These are phyloP conservation scores for Phytopythium vexans DNA, from an alignment of 352 stramenopile genomes.

Conservation along the genomic window DNA sequence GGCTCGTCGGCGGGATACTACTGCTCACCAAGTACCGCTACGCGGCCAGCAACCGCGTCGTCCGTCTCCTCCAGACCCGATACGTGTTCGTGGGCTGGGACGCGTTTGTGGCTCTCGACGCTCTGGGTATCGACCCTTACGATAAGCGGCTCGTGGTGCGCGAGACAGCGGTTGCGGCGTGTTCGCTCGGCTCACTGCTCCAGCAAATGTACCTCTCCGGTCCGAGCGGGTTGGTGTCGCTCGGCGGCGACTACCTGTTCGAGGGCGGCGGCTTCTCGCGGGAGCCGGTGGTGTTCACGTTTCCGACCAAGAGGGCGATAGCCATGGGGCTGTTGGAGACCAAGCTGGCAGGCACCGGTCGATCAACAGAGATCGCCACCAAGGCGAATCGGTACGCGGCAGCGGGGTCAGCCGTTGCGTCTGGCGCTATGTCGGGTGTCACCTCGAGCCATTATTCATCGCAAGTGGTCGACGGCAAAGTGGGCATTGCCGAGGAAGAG, in stretches of 20 bases:
- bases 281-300: conserved; percentile 10
- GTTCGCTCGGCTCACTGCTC: conserved; percentile 30
- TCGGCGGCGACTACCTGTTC: conserved; percentile 36
- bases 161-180: conserved; percentile 21
- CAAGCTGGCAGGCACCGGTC: not conserved
- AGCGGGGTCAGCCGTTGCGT: not conserved
- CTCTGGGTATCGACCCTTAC: conserved; percentile 34
- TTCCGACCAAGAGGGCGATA: conserved; percentile 23
- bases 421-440: not conserved
- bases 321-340: conserved; percentile 21
- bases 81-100: conserved; percentile 47
- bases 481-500: not conserved
- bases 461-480: not conserved
- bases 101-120: conserved; percentile 25
- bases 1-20: conserved; percentile 10
- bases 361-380: conserved; percentile 3
- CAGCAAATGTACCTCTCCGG: conserved; percentile 37
- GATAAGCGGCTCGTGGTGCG: conserved; percentile 14
- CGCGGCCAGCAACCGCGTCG: conserved; percentile 21
- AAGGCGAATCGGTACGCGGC: conserved; percentile 1
- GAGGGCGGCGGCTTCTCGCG: conserved; percentile 20
- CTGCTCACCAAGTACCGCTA: conserved; percentile 25
- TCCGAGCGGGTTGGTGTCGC: conserved; percentile 26
- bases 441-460: not conserved
- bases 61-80: conserved; percentile 29